These are phyloP conservation scores for Hamigera avellanea DNA, from an alignment of 495 filamentous ascomycete genomes.

Conservation along the genomic window DNA sequence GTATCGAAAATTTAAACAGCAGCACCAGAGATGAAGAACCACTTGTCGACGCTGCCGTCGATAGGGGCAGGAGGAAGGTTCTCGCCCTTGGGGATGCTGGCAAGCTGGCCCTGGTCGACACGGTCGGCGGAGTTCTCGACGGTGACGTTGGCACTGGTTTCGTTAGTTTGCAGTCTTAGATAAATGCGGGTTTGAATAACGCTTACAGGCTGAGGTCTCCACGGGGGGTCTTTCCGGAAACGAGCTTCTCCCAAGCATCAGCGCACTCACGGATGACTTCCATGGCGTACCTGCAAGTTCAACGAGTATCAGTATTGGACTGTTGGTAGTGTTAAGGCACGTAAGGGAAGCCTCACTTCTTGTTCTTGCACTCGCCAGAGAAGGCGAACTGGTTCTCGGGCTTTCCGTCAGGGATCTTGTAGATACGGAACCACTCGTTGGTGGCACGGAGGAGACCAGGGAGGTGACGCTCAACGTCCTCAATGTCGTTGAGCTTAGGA, in stretches of 20 bases:
- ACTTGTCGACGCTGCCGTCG: conserved; percentile 97
- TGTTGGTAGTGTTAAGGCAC: no score
- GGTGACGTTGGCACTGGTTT: conserved; percentile 61
- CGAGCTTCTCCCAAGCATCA: conserved; percentile 94
- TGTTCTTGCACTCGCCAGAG: conserved; percentile 99
- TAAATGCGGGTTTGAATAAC: conserved; percentile 4
- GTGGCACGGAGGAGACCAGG: conserved; percentile 93
- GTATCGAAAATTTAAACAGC: conserved; percentile 50
- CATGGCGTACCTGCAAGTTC: conserved; percentile 79
- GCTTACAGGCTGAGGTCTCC: conserved; percentile 76
- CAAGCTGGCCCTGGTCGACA: conserved; percentile 50
- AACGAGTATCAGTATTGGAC: conserved; percentile 7
- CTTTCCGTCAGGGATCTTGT: conserved; percentile 99
- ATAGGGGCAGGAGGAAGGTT: conserved; percentile 76
- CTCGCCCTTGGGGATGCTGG: conserved; percentile 59
- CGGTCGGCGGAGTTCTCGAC: conserved; percentile 58
- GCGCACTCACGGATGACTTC: conserved; percentile 91
- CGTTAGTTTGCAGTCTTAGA: conserved; percentile 16
- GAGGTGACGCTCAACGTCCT: conserved; percentile 98
- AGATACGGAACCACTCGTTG: conserved; percentile 99
- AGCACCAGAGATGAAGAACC: conserved; percentile 99
- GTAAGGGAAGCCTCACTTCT: conserved; percentile 62
- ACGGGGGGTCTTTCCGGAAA: conserved; percentile 69
- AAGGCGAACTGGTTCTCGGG: conserved; percentile 99
- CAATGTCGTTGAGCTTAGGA: conserved; percentile 92